A percentile compares a stretch with the other conserved stretches of the same genome.
Conservation (phyloP, 2,329 filamentous ascomycete genomes). For the Magnaporthiopsis incrustans region DNA sequence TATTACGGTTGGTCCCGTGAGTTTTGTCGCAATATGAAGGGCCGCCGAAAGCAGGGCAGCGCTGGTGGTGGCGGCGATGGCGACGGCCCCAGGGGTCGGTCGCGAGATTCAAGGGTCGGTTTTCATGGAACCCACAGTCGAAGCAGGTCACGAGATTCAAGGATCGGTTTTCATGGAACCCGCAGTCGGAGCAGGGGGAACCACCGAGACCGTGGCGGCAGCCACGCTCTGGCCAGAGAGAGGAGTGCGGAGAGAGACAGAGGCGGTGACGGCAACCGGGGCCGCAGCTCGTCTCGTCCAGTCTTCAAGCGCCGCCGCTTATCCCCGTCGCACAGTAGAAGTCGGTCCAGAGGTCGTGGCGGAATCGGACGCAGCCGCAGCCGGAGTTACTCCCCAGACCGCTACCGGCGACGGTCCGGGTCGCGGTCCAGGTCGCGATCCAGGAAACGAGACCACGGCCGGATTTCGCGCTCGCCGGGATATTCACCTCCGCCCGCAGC, state of each 20-base stretch:
- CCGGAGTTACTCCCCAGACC: conserved; percentile 16
- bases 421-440: conserved; percentile 16
- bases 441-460: conserved; percentile 17
- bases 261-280: conserved; percentile 15
- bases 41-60: conserved; percentile 28
- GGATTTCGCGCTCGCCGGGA: conserved; percentile 14
- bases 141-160: no score
- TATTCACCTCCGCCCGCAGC: conserved; percentile 13
- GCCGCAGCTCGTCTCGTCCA: conserved; percentile 26
- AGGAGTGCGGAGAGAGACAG: conserved; percentile 7
- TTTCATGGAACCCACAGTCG: background rate
- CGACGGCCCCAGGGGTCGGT: conserved; percentile 3
- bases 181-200: no score
- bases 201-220: background rate
- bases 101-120: background rate
- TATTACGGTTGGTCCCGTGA: conserved; percentile 83
- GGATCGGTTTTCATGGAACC: no score
- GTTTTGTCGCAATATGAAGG: conserved; percentile 78
- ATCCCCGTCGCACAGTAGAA: conserved; percentile 14
- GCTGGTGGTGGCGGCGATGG: conserved; percentile 20
- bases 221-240: background rate
- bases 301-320: conserved; percentile 31
- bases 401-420: conserved; percentile 11
- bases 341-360: conserved; percentile 15
- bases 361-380: conserved; percentile 6